Conservation (phyloP, 2,329 filamentous ascomycete genomes). For the Xylariaceae sp. region DNA sequence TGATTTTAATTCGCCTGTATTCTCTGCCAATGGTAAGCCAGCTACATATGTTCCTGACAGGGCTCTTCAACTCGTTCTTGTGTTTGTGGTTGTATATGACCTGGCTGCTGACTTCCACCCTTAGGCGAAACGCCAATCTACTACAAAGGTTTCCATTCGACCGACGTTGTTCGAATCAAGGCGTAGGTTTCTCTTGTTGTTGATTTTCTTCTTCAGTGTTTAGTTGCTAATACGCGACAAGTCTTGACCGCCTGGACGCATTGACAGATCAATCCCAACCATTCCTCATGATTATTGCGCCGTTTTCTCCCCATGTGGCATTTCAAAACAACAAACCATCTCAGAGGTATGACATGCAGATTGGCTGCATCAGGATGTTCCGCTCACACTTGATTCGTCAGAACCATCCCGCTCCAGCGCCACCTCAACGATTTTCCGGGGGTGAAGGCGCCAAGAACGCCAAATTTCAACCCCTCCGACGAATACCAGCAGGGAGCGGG, state of each 20-base stretch:
- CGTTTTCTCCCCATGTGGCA: conserved; percentile 4
- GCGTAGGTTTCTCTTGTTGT: background rate
- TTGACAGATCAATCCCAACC: conserved; percentile 1
- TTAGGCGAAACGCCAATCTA: conserved; percentile 13
- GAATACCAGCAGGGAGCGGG: conserved; percentile 2
- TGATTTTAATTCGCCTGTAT: conserved; percentile 25
- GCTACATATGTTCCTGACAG: background rate
- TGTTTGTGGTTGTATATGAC: background rate
- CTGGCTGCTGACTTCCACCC: background rate
- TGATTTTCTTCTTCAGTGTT: background rate
- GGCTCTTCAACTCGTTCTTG: background rate
- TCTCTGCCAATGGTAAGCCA: conserved; percentile 20
- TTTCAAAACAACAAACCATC: conserved; percentile 2
- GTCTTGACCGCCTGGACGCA: conserved; percentile 3
- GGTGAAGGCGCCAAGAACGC: conserved; percentile 1
- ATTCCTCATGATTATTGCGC: conserved; percentile 1
- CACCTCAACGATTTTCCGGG: background rate
- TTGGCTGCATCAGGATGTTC: background rate
- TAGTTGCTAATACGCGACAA: conserved; percentile 1
- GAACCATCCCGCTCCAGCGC: conserved; percentile 1
- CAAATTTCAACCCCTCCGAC: conserved; percentile 6
- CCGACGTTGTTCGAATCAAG: conserved; percentile 25
- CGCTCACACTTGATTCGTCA: background rate
- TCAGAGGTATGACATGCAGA: conserved; percentile 1
- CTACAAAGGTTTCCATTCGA: conserved; percentile 24